These are phyloP conservation scores for Skeletonema potamos DNA, from an alignment of 108 stramenopile genomes.

Conservation along the genomic window DNA sequence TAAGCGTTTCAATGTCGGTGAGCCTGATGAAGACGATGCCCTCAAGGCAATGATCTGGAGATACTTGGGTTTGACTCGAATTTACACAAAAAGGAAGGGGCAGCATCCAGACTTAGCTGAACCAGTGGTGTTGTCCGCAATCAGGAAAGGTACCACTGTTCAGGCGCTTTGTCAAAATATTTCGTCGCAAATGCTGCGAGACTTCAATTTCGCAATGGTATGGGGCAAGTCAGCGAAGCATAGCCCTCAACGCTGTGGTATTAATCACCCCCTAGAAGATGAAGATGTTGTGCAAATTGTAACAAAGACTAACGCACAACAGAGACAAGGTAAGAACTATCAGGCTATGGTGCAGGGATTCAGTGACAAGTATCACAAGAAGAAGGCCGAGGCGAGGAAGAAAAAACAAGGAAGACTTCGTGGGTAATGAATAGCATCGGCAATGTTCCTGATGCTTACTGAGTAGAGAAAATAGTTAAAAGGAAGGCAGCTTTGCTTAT, in stretches of 20 bases:
- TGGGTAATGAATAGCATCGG: slow-evolving; percentile 26
- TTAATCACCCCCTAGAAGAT: slow-evolving; percentile 89
- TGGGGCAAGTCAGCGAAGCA: slow-evolving; percentile 98
- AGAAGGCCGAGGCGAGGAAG: slow-evolving; percentile 79
- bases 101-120: slow-evolving; percentile 94
- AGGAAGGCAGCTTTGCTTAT: no score
- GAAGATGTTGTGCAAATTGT: slow-evolving; percentile 99
- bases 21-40: slow-evolving; percentile 73
- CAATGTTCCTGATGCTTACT: neutral
- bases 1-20: slow-evolving; percentile 83
- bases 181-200: slow-evolving; percentile 83
- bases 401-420: slow-evolving; percentile 62
- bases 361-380: slow-evolving; percentile 80
- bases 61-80: slow-evolving; percentile 93
- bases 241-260: slow-evolving; percentile 95
- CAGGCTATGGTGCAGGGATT: slow-evolving; percentile 68
- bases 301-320: slow-evolving; percentile 93
- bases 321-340: slow-evolving; percentile 92
- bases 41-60: slow-evolving; percentile 91
- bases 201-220: slow-evolving; percentile 98
- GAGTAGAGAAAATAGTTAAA: neutral
- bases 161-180: slow-evolving; percentile 77
- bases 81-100: slow-evolving; percentile 97
- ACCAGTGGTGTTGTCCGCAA: slow-evolving; percentile 94
- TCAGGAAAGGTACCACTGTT: slow-evolving; percentile 87